These are phyloP conservation scores for Penicillium sp. DNA, from an alignment of 2,329 filamentous ascomycete species.

Conservation along the genomic window DNA sequence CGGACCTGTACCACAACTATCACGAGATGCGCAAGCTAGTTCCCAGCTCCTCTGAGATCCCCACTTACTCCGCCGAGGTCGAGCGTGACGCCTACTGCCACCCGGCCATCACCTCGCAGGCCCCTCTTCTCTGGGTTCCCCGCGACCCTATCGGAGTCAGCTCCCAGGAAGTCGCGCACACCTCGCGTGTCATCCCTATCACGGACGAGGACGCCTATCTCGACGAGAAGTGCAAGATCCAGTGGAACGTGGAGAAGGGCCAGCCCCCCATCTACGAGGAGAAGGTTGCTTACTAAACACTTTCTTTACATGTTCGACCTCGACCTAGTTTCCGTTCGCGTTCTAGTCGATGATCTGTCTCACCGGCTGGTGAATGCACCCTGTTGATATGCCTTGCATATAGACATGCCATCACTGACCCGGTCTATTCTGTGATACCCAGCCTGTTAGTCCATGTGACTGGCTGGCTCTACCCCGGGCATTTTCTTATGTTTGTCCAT, in stretches of 20 bases:
- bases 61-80: constrained; percentile 53
- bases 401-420: neutral
- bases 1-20: constrained; percentile 69
- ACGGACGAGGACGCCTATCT: constrained; percentile 68
- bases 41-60: constrained; percentile 46
- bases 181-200: constrained; percentile 62
- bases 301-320: neutral
- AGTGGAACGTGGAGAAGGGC: constrained; percentile 50
- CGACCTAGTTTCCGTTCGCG: neutral
- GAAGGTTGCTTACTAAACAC: constrained; percentile 45
- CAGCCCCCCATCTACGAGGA: constrained; percentile 53
- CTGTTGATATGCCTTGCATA: neutral
- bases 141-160: constrained; percentile 65
- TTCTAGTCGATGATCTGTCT: constrained; percentile 2
- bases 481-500: constrained; percentile 1
- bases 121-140: constrained; percentile 76
- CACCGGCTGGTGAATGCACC: neutral
- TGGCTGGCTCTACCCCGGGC: constrained; percentile 9
- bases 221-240: constrained; percentile 60
- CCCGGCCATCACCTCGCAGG: constrained; percentile 55
- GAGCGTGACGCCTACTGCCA: constrained; percentile 65
- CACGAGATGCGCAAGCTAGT: constrained; percentile 60
- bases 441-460: neutral
- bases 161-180: constrained; percentile 66
- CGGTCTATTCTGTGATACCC: constrained; percentile 18